phyloP scores from a whole-genome alignment of 2,329 filamentous ascomycete species.

The Fusarium penzigii region DNA sequence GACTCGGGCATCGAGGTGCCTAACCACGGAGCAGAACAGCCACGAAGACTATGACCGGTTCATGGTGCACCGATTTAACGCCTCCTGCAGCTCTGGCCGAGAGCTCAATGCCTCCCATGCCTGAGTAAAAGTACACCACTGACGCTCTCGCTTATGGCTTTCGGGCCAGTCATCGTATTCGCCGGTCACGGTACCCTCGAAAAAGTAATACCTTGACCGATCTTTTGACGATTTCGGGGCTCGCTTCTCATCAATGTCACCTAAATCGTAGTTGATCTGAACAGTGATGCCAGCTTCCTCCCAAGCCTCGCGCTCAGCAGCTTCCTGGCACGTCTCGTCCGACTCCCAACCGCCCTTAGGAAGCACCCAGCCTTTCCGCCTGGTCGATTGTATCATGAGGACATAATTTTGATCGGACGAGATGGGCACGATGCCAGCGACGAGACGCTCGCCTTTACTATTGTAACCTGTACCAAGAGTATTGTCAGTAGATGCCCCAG shows the following conservation, averaged over 20 bases:
- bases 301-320: conserved; percentile 91
- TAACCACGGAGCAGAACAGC: not conserved
- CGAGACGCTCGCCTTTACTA: conserved; percentile 86
- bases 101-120: conserved; percentile 75
- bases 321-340: conserved; percentile 84
- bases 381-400: conserved; percentile 88
- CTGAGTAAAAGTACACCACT: conserved; percentile 85
- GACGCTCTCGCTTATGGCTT: conserved; percentile 83
- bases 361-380: conserved; percentile 90
- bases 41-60: conserved; percentile 38
- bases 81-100: conserved; percentile 85
- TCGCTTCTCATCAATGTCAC: conserved; percentile 81
- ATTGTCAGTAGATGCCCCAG: conserved; percentile 18
- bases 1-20: not conserved
- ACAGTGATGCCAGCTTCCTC: conserved; percentile 94
- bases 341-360: conserved; percentile 98
- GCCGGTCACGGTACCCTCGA: conserved; percentile 82
- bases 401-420: conserved; percentile 85
- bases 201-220: conserved; percentile 72
- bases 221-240: conserved; percentile 72
- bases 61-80: conserved; percentile 78
- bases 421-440: conserved; percentile 90
- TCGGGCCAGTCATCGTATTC: conserved; percentile 92
- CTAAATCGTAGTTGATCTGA: conserved; percentile 81
- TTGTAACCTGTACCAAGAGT: conserved; percentile 72